These are phyloP conservation scores for Boletus tylopilopsis DNA, from an alignment of 768 basidiomycete genomes.

Conservation along the genomic window DNA sequence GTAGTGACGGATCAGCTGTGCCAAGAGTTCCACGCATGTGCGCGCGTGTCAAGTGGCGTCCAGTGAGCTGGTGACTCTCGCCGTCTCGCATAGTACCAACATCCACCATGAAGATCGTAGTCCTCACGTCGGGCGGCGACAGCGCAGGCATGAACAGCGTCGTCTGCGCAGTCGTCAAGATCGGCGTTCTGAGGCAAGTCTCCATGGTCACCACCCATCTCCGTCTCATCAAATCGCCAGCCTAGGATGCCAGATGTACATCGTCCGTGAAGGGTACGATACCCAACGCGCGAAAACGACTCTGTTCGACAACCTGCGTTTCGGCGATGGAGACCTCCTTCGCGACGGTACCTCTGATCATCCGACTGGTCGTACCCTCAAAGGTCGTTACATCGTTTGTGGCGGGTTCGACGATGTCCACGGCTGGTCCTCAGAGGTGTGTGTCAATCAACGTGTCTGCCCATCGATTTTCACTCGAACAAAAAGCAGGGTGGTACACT, in stretches of 20 bases:
- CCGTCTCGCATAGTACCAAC: no score
- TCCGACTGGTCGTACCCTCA: conserved; percentile 63
- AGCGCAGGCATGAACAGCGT: conserved; percentile 96
- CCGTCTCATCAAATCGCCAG: no score
- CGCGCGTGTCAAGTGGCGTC: no score
- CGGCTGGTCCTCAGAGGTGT: conserved; percentile 87
- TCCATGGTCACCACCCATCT: conserved; percentile 23
- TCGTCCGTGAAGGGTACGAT: conserved; percentile 98
- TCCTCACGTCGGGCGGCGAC: conserved; percentile 95
- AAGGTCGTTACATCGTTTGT: conserved; percentile 88
- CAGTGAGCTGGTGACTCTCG: no score
- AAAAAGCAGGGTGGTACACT: conserved; percentile 79
- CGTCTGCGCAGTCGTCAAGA: conserved; percentile 75
- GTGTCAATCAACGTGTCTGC: conserved; percentile 20
- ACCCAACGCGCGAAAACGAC: conserved; percentile 29
- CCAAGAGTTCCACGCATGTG: no score
- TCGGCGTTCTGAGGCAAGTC: conserved; percentile 58
- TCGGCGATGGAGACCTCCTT: conserved; percentile 75
- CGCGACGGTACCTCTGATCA: conserved; percentile 81
- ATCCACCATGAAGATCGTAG: conserved; percentile 32
- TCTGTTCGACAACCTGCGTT: conserved; percentile 72
- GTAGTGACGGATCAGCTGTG: no score
- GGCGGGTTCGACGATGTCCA: conserved; percentile 99
- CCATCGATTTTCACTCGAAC: background rate
- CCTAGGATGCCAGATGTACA: conserved; percentile 85